Base-by-base conservation (phyloP, 2,329 filamentous ascomycete species). In the Dactylellina leptospora region DNA sequence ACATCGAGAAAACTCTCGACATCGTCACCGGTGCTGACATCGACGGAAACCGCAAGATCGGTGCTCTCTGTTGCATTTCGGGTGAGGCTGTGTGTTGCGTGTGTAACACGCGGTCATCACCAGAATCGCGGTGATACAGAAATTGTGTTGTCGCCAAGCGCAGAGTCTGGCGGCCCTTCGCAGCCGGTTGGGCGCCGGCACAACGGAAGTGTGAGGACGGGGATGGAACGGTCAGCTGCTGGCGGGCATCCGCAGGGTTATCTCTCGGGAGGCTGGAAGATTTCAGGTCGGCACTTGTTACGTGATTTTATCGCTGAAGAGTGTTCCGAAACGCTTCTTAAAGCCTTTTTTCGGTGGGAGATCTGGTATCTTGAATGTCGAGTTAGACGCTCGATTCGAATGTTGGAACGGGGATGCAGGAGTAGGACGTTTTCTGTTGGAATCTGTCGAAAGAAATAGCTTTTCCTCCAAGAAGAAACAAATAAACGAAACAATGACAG, bases 61-160 rank as follows among this genome's bases (percentile, higher is more conserved):
- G 30, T 18, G 33, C 2, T 22, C 18, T 25, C 22, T 72, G 68
- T 72, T 72, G 68, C 68, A 72, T 72, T 72, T 62, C 59, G 50
- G 22, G 42, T n/a, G 50, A 16, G 42, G 40, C 38, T 40, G 58
- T 53, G 66, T 47, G 58, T 63, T 63, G 68, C 25, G 62, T 9
- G 11, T 42, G 44, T 28, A 30, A 27, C 56, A 71, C 66, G 58
- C 58, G 56, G 28, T 54, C 64, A 62, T 62, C 55, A 51, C 45
- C 27, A n/a, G 20, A 25, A 51, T 18, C 25, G 20, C 25, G 50
- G 50, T 62, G 53, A 40, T 53, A 60, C 40, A 47, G 51, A 48
- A 48, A 40, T 58, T 63, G 68, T 72, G 68, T 72, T 72, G 68
- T 64, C 38, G 68, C 68, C 68, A 72, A 72, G 68, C 59, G 33